Conservation (phyloP, 352 stramenopile species). For the Phytophthora citricola region DNA sequence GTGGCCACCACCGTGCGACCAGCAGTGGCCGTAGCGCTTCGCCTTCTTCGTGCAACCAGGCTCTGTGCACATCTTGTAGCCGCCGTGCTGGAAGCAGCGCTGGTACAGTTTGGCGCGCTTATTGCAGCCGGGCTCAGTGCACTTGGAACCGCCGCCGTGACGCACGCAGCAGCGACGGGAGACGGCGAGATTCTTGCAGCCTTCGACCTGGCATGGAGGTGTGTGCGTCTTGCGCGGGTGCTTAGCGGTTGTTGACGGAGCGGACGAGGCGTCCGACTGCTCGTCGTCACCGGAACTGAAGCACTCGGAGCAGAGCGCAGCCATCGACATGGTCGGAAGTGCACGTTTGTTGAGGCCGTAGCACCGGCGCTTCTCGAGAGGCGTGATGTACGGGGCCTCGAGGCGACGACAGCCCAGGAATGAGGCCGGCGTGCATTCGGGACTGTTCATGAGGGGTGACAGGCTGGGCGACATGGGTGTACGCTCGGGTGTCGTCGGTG, state of each 20-base stretch:
- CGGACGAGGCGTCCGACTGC: slow-evolving; percentile 14
- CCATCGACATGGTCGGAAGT: slow-evolving; percentile 28
- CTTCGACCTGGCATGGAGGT: slow-evolving; percentile 53
- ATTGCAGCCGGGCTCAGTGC: slow-evolving; percentile 49
- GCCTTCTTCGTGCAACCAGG: slow-evolving; percentile 66
- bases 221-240: slow-evolving; percentile 39
- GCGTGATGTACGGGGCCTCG: slow-evolving; percentile 40
- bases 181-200: slow-evolving; percentile 59
- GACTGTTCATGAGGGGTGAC: slow-evolving; percentile 30
- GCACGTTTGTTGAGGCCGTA: slow-evolving; percentile 7
- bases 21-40: slow-evolving; percentile 73
- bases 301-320: slow-evolving; percentile 26
- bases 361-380: slow-evolving; percentile 33
- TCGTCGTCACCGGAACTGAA: slow-evolving; percentile 33
- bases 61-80: slow-evolving; percentile 74
- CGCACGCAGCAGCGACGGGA: slow-evolving; percentile 59
- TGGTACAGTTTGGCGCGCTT: slow-evolving; percentile 75
- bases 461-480: slow-evolving; percentile 31
- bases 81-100: slow-evolving; percentile 70
- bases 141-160: slow-evolving; percentile 60
- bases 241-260: background rate
- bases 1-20: slow-evolving; percentile 66
- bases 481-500: slow-evolving; percentile 13
- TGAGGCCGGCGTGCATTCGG: slow-evolving; percentile 9
- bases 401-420: slow-evolving; percentile 32